Conservation (phyloP, 2,329 filamentous ascomycete genomes). For the Chaetothyriales sp. region DNA sequence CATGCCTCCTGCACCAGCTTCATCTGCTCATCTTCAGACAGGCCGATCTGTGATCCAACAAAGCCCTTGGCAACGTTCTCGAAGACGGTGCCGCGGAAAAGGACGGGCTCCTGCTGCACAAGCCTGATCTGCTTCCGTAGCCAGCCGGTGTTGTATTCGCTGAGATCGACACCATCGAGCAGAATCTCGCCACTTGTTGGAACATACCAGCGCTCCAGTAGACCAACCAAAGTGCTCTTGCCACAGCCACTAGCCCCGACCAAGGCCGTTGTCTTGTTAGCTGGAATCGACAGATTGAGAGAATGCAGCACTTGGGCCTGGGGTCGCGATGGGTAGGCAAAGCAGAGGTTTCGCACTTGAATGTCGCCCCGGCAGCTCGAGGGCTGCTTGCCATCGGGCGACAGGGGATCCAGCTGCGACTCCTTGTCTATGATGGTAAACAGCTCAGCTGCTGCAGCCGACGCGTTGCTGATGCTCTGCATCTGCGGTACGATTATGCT, state of each 20-base stretch:
- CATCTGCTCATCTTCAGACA: slow-evolving; percentile 17
- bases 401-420: slow-evolving; percentile 68
- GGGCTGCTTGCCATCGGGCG: slow-evolving; percentile 50
- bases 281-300: slow-evolving; percentile 22
- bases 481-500: slow-evolving; percentile 23
- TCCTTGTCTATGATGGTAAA: slow-evolving; percentile 79
- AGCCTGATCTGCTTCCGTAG: slow-evolving; percentile 44
- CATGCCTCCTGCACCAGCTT: slow-evolving; percentile 42
- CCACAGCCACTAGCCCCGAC: slow-evolving; percentile 32
- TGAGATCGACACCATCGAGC: slow-evolving; percentile 39
- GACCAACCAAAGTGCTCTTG: slow-evolving; percentile 30
- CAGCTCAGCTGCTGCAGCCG: slow-evolving; percentile 34
- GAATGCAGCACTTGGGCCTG: slow-evolving; percentile 23
- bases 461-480: slow-evolving; percentile 28
- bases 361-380: slow-evolving; percentile 33
- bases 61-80: slow-evolving; percentile 48
- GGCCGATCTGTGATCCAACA: slow-evolving; percentile 21
- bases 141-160: slow-evolving; percentile 46
- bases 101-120: slow-evolving; percentile 52
- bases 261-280: slow-evolving; percentile 27
- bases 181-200: slow-evolving; percentile 33
- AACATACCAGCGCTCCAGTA: slow-evolving; percentile 31
- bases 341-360: slow-evolving; percentile 46
- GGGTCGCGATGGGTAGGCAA: slow-evolving; percentile 48
- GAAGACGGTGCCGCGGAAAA: slow-evolving; percentile 51